Base-by-base conservation (phyloP, 805 yeast species). In the Candida nitratophila region DNA sequence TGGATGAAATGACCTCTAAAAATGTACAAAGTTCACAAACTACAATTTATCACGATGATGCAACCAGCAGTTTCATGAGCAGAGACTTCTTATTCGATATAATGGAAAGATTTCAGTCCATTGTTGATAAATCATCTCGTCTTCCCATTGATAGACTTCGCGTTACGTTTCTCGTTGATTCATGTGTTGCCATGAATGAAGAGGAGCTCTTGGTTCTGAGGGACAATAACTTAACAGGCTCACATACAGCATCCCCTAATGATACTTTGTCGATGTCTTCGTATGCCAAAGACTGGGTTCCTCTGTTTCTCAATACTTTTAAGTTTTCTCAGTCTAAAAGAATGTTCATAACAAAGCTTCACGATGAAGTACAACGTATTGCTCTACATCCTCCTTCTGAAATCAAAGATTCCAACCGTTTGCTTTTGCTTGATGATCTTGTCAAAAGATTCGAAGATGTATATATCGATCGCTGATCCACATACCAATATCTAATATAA, bases 271-370 rank as follows among this genome's bases (percentile, higher is more conserved):
- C 32, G 5, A 29, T 29, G 12, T 9, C n/a, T 10, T 29, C 32
- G 22, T 19, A n/a, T 24, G 16, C 15, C 14, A n/a, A 22, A 38
- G 0, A 22, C 20, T 56, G 54, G 57, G 16, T 57, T 3, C 17
- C 19, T 16, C 44, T 33, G 21, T 39, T 55, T 10, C 33, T 52
- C 1, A 27, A 29, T 7, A 41, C 49, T 7, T 34, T 59, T 4
- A 50, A 52, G 15, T 57, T 59, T 44, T 50, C 52, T 27, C 59
- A 58, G 17, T 59, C 64, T 2, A 46, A 44, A 34, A 43, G 44
- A n/a, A 34, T 50, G 16, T 52, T 57, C 39, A 33, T 57, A 8
- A 21, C 26, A 26, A 46, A 44, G 36, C 45, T 32, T 15, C 10
- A 12, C 3, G 6, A 32, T 6, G 35, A 32, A 32, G n/a, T 32